Percentiles rank a stretch among this genome's conserved stretches.
Evolutionary conservation across 2,329 filamentous ascomycete species (phyloP).

Genomic region (Epichloe elymi): DNA sequence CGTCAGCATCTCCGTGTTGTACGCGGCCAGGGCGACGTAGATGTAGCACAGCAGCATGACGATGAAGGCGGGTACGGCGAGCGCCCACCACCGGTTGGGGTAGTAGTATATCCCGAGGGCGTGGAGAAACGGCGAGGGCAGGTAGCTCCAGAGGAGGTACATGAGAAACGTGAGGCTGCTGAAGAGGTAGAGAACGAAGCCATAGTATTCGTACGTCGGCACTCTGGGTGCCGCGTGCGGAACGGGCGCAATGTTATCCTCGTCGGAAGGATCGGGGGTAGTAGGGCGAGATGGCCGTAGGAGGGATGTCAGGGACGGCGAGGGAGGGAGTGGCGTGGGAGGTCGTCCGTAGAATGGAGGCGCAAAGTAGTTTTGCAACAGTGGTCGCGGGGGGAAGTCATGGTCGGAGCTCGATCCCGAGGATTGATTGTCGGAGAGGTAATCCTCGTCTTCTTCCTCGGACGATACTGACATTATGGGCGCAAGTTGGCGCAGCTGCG

Average conservation of each 20-base stretch:
- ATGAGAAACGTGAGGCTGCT: slow-evolving; percentile 67
- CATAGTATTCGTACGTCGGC: slow-evolving; percentile 99
- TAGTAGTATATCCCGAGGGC: slow-evolving; percentile 94
- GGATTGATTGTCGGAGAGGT: slow-evolving; percentile 21
- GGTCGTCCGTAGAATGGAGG: slow-evolving; percentile 96
- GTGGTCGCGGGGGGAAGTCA: slow-evolving; percentile 29
- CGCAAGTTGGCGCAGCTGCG: background rate
- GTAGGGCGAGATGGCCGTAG: slow-evolving; percentile 83
- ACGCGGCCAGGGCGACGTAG: slow-evolving; percentile 80
- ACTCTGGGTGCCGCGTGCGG: slow-evolving; percentile 83
- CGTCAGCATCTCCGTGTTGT: slow-evolving; percentile 84
- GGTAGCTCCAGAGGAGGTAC: slow-evolving; percentile 71
- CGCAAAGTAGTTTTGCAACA: slow-evolving; percentile 43
- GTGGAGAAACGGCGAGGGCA: slow-evolving; percentile 83
- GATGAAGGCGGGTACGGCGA: slow-evolving; percentile 81
- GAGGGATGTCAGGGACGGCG: slow-evolving; percentile 82
- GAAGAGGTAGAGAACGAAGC: slow-evolving; percentile 91
- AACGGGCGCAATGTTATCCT: slow-evolving; percentile 73
- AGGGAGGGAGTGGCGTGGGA: slow-evolving; percentile 87
- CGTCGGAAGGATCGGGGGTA: slow-evolving; percentile 82
- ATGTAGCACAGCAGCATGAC: slow-evolving; percentile 85
- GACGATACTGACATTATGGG: slow-evolving; percentile 20
- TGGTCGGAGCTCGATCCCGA: slow-evolving; percentile 11
- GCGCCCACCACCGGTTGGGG: slow-evolving; percentile 93
- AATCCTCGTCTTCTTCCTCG: slow-evolving; percentile 23